These are phyloP conservation scores for Talaromyces sp. DNA, from an alignment of 2,329 filamentous ascomycete genomes.

Conservation along the genomic window DNA sequence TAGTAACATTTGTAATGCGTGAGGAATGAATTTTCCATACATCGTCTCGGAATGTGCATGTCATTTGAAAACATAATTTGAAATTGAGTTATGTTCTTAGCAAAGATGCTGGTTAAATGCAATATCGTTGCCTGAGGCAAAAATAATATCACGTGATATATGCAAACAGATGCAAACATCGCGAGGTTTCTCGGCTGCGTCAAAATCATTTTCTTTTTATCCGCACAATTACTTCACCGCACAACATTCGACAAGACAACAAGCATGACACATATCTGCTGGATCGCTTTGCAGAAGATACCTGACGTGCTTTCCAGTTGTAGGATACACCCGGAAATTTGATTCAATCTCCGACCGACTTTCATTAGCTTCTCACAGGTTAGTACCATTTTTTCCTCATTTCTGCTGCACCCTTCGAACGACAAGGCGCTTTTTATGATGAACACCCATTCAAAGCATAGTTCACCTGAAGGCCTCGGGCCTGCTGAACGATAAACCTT, in stretches of 20 bases:
- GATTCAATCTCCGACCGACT: background rate
- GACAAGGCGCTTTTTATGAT: constrained; percentile 17
- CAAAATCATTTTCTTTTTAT: background rate
- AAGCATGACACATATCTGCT: background rate
- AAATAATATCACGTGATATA: background rate
- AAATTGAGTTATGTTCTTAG: background rate
- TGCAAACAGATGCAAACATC: background rate
- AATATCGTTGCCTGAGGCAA: background rate
- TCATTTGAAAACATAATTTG: background rate
- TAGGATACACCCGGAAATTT: background rate
- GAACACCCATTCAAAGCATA: constrained; percentile 24
- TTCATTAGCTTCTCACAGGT: background rate
- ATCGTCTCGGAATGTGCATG: too few species aligned
- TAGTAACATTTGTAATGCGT: background rate
- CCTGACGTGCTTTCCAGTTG: background rate
- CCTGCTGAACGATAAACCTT: constrained; percentile 23
- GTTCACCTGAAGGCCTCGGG: constrained; percentile 26
- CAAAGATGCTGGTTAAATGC: background rate
- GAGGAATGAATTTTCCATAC: background rate
- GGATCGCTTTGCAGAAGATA: background rate
- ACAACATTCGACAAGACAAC: background rate
- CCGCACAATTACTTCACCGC: background rate
- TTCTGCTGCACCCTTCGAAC: constrained; percentile 31
- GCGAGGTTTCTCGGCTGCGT: background rate
- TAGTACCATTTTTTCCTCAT: background rate